phyloP scores from a whole-genome alignment of 768 basidiomycete genomes.

The Lyophyllum shimeji region DNA sequence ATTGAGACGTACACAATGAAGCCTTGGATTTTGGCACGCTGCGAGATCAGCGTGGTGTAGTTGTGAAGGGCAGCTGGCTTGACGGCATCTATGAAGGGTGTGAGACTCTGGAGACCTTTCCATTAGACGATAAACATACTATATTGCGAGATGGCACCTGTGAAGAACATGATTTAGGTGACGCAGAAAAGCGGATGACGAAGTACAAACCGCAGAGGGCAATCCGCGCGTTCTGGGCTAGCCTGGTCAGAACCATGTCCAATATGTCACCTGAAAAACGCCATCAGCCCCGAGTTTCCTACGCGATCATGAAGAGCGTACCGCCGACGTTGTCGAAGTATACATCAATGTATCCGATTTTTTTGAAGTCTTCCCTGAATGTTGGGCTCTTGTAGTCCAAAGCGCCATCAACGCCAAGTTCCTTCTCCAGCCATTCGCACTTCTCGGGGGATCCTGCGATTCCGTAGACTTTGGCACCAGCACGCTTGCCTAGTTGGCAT shows the following conservation, averaged over 20 bases:
- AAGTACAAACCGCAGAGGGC: slow-evolving; percentile 78
- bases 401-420: slow-evolving; percentile 79
- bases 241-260: slow-evolving; percentile 68
- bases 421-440: slow-evolving; percentile 80
- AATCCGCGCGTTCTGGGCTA: slow-evolving; percentile 79
- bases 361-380: slow-evolving; percentile 73
- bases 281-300: neutral
- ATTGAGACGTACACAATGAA: slow-evolving; percentile 66
- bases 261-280: slow-evolving; percentile 66
- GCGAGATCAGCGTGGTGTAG: slow-evolving; percentile 69
- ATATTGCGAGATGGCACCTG: slow-evolving; percentile 85
- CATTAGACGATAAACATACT: slow-evolving; percentile 41
- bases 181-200: neutral
- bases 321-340: slow-evolving; percentile 85
- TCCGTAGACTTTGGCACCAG: slow-evolving; percentile 81
- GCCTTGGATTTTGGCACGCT: slow-evolving; percentile 79
- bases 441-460: slow-evolving; percentile 87
- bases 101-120: neutral
- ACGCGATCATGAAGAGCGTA: slow-evolving; percentile 9
- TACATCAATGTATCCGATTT: slow-evolving; percentile 77
- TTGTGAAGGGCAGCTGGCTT: slow-evolving; percentile 66
- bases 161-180: slow-evolving; percentile 2
- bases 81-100: slow-evolving; percentile 42
- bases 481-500: slow-evolving; percentile 80
- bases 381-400: slow-evolving; percentile 84